Evolutionary conservation across 2,329 filamentous ascomycete genomes (phyloP).

Genomic region (Xylaria polymorpha): DNA sequence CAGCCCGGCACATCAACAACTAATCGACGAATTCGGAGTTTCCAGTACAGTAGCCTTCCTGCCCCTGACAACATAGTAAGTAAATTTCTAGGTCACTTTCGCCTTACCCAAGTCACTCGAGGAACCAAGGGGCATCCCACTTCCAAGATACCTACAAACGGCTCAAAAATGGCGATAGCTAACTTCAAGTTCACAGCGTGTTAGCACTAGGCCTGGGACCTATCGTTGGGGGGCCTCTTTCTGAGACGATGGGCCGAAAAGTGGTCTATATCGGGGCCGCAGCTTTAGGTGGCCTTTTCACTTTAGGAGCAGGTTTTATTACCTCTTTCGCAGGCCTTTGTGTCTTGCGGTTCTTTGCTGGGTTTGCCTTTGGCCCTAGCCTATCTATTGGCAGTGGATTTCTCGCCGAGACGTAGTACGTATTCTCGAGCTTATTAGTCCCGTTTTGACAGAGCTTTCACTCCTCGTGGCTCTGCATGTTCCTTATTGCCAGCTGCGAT

Average conservation of each 20-base stretch:
- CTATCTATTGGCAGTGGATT: constrained; percentile 63
- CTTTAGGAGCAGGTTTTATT: constrained; percentile 64
- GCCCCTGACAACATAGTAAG: constrained; percentile 65
- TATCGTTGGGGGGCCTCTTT: constrained; percentile 67
- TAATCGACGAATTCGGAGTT: constrained; percentile 66
- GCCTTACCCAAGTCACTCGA: not conserved
- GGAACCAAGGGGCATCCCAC: not conserved
- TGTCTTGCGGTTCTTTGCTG: constrained; percentile 67
- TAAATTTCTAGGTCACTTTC: not conserved
- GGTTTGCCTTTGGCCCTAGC: constrained; percentile 61
- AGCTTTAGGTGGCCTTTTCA: constrained; percentile 65
- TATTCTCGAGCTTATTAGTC: not conserved
- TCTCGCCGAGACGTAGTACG: constrained; percentile 60
- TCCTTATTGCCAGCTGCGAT: not conserved
- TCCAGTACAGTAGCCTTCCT: constrained; percentile 67
- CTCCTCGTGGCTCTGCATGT: no score
- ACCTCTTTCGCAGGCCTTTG: constrained; percentile 62
- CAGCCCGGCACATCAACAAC: constrained; percentile 58
- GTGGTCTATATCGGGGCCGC: constrained; percentile 62
- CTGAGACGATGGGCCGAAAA: constrained; percentile 67
- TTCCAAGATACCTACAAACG: not conserved
- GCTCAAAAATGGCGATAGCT: not conserved
- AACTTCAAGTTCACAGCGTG: constrained; percentile 48
- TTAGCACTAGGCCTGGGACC: constrained; percentile 71
- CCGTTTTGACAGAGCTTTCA: not conserved